Evolutionary conservation across 257 asterid genomes (phyloP).

Genomic region (Solanum sitiens): DNA sequence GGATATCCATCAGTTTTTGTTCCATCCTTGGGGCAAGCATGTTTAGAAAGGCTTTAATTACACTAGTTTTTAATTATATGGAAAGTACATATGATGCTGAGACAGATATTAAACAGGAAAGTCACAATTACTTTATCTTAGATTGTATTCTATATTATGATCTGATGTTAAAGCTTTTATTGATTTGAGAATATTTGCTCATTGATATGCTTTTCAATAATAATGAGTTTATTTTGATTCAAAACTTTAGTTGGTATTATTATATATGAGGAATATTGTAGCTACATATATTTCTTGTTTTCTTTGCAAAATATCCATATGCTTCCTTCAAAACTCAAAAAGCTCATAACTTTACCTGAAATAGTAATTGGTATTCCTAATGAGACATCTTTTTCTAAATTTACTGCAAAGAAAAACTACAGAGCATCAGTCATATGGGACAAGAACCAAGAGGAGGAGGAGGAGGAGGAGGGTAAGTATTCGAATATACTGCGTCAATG

Average conservation of each 20-base stretch:
- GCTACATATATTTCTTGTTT: neutral
- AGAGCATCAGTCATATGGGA: neutral
- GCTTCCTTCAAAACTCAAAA: slow-evolving; percentile 19
- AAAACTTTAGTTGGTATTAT: neutral
- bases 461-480: slow-evolving; percentile 10
- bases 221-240: neutral
- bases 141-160: neutral
- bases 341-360: neutral
- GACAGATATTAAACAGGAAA: neutral
- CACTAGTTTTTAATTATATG: neutral
- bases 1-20: neutral
- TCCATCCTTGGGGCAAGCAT: neutral
- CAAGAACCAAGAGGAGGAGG: neutral
- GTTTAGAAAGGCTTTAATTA: neutral
- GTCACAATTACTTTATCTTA: neutral
- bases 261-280: neutral
- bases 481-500: slow-evolving; percentile 31
- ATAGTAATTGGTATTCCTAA: neutral
- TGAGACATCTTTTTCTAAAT: neutral
- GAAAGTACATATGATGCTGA: neutral
- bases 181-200: too few species aligned
- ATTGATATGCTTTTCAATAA: too few species aligned
- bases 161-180: neutral
- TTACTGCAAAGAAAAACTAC: neutral
- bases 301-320: slow-evolving; percentile 1